Evolutionary conservation across 768 basidiomycete genomes (phyloP).

Genomic region (Pleurotus salmoneostramineus): DNA sequence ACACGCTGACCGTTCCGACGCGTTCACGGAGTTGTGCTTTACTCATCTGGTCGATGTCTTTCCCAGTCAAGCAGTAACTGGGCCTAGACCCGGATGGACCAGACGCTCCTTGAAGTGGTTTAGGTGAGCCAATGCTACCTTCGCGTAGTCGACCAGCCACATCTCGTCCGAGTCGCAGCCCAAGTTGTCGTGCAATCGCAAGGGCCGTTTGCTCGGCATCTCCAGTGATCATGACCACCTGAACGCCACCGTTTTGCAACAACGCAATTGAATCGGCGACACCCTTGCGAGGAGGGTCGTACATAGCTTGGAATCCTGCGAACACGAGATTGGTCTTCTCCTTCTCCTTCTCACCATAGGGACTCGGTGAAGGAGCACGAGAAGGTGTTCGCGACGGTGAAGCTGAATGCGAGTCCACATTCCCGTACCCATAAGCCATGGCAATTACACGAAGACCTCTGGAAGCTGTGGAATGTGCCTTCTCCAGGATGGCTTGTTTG

Average conservation of each 20-base stretch:
- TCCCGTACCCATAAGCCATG: conserved; percentile 83
- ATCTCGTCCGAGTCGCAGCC: conserved; percentile 69
- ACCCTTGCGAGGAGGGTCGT: conserved; percentile 90
- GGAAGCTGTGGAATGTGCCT: conserved; percentile 68
- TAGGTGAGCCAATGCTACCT: conserved; percentile 18
- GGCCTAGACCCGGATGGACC: conserved; percentile 21
- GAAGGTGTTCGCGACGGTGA: conserved; percentile 19
- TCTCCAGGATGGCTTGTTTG: conserved; percentile 60
- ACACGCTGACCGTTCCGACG: conserved; percentile 81
- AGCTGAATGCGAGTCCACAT: conserved; percentile 14
- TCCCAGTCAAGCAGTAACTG: conserved; percentile 66
- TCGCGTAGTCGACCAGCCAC: conserved; percentile 29
- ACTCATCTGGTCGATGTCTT: conserved; percentile 80
- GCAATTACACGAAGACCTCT: conserved; percentile 85
- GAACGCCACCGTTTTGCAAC: conserved; percentile 82
- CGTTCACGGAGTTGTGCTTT: conserved; percentile 78
- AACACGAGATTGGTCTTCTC: conserved; percentile 69
- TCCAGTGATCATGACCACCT: conserved; percentile 98
- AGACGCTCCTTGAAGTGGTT: conserved; percentile 23
- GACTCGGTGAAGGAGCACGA: conserved; percentile 11
- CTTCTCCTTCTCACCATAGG: conserved; percentile 11
- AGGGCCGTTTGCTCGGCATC: conserved; percentile 91
- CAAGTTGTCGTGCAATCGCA: conserved; percentile 83
- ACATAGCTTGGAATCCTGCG: conserved; percentile 92
- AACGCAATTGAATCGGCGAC: conserved; percentile 86